Percentiles rank a stretch among this genome's conserved stretches.
These are phyloP conservation scores for Diplotaxis tenuifolia DNA, from an alignment of 345 rosid genomes.

Conservation along the genomic window DNA sequence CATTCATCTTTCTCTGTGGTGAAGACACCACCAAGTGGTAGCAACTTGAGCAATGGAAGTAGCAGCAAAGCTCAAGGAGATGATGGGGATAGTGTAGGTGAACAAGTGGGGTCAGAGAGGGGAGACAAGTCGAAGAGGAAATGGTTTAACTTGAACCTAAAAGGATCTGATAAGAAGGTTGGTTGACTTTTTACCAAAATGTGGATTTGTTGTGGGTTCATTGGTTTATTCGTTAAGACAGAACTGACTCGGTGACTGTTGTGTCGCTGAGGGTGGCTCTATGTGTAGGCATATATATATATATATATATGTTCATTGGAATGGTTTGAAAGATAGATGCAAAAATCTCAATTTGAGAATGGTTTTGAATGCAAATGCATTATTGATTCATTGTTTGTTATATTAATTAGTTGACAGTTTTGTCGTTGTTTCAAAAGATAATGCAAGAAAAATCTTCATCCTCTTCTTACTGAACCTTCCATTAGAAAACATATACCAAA, in stretches of 20 bases:
- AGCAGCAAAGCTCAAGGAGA: constrained; percentile 66
- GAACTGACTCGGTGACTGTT: constrained; percentile 2
- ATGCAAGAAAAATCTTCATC: no score
- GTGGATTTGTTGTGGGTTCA: neutral
- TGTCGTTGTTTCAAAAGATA: neutral
- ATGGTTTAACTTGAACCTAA: constrained; percentile 93
- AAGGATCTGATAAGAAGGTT: constrained; percentile 69
- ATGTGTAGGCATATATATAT: constrained; percentile 5
- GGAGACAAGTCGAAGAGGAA: constrained; percentile 89
- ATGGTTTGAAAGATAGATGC: neutral
- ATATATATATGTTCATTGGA: neutral
- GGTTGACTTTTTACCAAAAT: constrained; percentile 33
- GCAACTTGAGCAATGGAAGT: constrained; percentile 55
- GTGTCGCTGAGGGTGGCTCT: neutral
- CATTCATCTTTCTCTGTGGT: constrained; percentile 68
- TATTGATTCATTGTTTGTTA: constrained; percentile 29
- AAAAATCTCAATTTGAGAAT: neutral
- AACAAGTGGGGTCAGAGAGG: constrained; percentile 72
- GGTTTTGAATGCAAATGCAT: constrained; percentile 10
- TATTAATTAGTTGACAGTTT: neutral
- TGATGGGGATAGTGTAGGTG: constrained; percentile 60
- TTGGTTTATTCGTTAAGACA: constrained; percentile 1
- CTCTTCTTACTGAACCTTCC: no score
- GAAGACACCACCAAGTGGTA: constrained; percentile 39
- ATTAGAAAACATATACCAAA: no score